A percentile compares a stretch with the other conserved stretches of the same genome.
These are phyloP conservation scores for Quercus bicolor DNA, from an alignment of 306 rosid genomes.

Conservation along the genomic window DNA sequence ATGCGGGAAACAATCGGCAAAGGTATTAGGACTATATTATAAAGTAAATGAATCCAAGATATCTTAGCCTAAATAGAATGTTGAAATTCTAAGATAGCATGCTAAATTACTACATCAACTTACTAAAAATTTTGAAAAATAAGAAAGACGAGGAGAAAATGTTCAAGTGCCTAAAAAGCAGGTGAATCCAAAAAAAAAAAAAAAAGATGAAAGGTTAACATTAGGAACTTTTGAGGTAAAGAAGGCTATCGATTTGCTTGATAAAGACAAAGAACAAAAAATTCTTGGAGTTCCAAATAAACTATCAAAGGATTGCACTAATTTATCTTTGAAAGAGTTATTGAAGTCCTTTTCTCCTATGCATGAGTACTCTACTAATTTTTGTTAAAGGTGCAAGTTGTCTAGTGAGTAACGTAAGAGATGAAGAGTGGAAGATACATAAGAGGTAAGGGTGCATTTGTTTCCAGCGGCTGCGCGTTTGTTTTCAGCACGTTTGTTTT, in stretches of 20 bases:
- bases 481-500: too few relatives aligned
- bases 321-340: not conserved
- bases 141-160: not conserved
- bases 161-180: not conserved
- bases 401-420: not conserved
- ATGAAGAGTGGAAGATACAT: not conserved
- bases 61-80: not conserved
- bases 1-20: not conserved
- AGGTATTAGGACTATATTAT: not conserved
- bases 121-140: not conserved
- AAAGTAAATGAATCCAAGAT: not conserved
- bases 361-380: not conserved
- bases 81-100: not conserved
- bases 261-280: not conserved
- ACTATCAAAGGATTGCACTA: not conserved
- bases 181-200: not conserved
- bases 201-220: not conserved
- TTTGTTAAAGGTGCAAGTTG: not conserved
- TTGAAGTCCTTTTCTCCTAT: not conserved
- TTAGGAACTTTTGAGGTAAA: not conserved
- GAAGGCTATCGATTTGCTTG: too few relatives aligned
- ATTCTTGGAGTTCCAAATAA: not conserved
- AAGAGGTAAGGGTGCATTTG: too few relatives aligned
- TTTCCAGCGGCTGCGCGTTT: too few relatives aligned
- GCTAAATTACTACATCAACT: not conserved